Conservation (phyloP, 164 flowering plant genomes). For the Annona cherimola region DNA sequence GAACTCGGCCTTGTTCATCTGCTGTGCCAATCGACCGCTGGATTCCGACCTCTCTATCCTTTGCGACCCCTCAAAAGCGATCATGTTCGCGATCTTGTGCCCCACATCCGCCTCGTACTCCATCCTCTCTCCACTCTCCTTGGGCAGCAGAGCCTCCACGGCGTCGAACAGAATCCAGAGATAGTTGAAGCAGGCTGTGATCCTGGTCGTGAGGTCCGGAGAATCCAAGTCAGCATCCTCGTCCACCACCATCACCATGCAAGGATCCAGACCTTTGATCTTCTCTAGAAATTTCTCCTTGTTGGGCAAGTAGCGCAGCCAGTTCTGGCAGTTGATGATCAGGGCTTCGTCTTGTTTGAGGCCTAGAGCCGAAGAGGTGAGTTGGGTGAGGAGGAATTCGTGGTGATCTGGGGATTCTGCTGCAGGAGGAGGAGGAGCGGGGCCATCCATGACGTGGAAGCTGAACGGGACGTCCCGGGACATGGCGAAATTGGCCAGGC, state of each 20-base stretch:
- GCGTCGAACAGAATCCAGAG: slow-evolving; percentile 84
- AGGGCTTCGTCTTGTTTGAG: slow-evolving; percentile 57
- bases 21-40: slow-evolving; percentile 28
- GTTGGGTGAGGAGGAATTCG: slow-evolving; percentile 35
- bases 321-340: slow-evolving; percentile 67
- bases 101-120: slow-evolving; percentile 70
- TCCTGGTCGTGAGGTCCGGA: slow-evolving; percentile 52
- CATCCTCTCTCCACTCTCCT: slow-evolving; percentile 52
- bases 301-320: slow-evolving; percentile 57
- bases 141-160: slow-evolving; percentile 69
- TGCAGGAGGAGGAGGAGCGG: slow-evolving; percentile 1
- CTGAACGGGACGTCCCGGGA: slow-evolving; percentile 59
- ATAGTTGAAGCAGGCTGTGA: slow-evolving; percentile 58
- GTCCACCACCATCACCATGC: slow-evolving; percentile 45
- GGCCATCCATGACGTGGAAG: slow-evolving; percentile 37
- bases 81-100: slow-evolving; percentile 64
- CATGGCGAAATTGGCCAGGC: slow-evolving; percentile 62
- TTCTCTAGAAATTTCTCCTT: slow-evolving; percentile 44
- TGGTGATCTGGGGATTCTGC: slow-evolving; percentile 22
- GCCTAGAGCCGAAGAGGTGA: slow-evolving; percentile 36
- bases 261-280: slow-evolving; percentile 47
- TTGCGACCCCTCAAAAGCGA: slow-evolving; percentile 54
- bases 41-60: slow-evolving; percentile 66
- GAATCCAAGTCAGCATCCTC: slow-evolving; percentile 59
- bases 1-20: slow-evolving; percentile 46